phyloP scores from a whole-genome alignment of 225 moss, liverwort and hornwort species.

The Straminergon stramineum region DNA sequence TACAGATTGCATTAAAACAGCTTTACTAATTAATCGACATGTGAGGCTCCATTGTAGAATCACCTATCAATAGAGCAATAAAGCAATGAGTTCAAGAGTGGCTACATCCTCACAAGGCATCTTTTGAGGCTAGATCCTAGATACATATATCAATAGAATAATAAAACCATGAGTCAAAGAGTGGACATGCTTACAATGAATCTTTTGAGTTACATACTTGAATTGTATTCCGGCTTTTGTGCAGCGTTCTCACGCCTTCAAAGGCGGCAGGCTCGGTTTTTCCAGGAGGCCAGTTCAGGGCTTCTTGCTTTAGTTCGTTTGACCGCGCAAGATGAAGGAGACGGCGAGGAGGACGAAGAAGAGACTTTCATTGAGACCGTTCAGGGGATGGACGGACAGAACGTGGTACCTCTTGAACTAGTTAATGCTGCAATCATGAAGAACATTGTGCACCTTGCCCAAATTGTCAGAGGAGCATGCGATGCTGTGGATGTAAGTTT shows the following conservation, averaged over 20 bases:
- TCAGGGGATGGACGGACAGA: slow-evolving; percentile 5
- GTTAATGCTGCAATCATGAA: slow-evolving; percentile 22
- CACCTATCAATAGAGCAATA: not conserved
- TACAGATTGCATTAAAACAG: not conserved
- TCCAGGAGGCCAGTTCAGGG: slow-evolving; percentile 57
- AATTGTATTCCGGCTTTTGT: not conserved
- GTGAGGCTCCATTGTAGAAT: not conserved
- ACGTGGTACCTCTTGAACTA: not conserved
- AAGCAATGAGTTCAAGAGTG: not conserved
- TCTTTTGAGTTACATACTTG: not conserved
- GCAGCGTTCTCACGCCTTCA: slow-evolving; percentile 75
- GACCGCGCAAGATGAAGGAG: slow-evolving; percentile 32
- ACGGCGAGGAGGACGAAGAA: slow-evolving; percentile 15
- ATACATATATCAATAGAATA: not conserved
- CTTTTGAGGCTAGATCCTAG: not conserved
- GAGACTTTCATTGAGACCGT: not conserved
- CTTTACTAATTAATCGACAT: not conserved
- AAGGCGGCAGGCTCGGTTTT: slow-evolving; percentile 56
- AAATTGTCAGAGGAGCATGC: slow-evolving; percentile 7
- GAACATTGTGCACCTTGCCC: slow-evolving; percentile 19
- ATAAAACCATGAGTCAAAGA: not conserved
- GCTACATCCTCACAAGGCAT: not conserved
- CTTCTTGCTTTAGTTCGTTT: slow-evolving; percentile 50
- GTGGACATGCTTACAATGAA: not conserved
- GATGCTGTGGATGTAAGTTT: slow-evolving; percentile 18